Percentiles rank a stretch among this genome's conserved stretches.
These are phyloP conservation scores for Rhazya stricta DNA, from an alignment of 257 asterid genomes.

Conservation along the genomic window DNA sequence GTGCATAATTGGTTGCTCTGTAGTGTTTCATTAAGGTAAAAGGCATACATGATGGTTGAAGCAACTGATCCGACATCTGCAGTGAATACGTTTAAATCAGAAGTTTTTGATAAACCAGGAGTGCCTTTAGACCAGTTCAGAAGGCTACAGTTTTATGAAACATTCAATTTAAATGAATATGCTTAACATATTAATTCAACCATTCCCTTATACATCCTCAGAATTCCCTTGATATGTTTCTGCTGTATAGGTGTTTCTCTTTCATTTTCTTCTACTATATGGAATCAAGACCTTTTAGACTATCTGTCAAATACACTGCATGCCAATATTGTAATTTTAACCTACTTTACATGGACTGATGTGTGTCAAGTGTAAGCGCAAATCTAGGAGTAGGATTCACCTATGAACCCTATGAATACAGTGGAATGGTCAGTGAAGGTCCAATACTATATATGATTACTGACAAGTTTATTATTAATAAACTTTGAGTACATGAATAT, in stretches of 20 bases:
- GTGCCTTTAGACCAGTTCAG: slow-evolving; percentile 6
- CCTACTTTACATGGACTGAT: not conserved
- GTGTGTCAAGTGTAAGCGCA: not conserved
- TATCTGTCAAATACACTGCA: not conserved
- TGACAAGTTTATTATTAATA: too few species aligned
- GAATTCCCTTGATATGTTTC: not conserved
- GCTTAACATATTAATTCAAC: not conserved
- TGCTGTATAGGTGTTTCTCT: not conserved
- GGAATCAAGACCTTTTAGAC: not conserved
- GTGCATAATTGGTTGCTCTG: slow-evolving; percentile 48
- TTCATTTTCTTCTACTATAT: not conserved
- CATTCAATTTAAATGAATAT: not conserved
- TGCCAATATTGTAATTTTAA: not conserved
- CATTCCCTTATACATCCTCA: not conserved
- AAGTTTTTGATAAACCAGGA: not conserved
- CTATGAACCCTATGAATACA: not conserved
- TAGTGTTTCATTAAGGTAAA: slow-evolving; percentile 47
- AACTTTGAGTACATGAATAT: too few species aligned
- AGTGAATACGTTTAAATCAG: slow-evolving; percentile 16
- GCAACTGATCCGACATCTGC: slow-evolving; percentile 80
- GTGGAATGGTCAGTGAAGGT: not conserved
- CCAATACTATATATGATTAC: not conserved
- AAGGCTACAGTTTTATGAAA: not conserved
- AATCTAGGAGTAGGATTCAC: not conserved
- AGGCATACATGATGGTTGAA: slow-evolving; percentile 71